Percentiles rank a stretch among this genome's conserved stretches.
Conservation (phyloP, 176 grass and related monocot genomes). For the Calamus simplicifolius region DNA sequence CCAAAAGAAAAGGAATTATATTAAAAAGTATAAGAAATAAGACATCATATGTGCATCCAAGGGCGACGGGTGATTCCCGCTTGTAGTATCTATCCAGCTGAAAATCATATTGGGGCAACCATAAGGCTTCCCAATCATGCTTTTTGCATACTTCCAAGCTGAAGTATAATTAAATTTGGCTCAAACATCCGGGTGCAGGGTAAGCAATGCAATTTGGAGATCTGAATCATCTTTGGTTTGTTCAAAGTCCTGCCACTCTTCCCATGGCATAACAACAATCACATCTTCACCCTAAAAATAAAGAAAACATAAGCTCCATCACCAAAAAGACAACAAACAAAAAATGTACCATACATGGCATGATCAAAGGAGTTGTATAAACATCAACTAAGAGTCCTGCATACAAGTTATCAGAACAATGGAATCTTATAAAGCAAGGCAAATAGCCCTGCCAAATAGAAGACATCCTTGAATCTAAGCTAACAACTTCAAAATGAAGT, state of each 20-base stretch:
- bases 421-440: too few species aligned
- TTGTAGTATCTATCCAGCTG: conserved; percentile 97
- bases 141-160: conserved; percentile 89
- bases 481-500: too few species aligned
- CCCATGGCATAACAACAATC: conserved; percentile 90
- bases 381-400: too few species aligned
- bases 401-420: too few species aligned
- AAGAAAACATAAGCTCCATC: background rate
- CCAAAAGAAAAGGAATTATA: too few species aligned
- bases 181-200: conserved; percentile 60
- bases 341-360: too few species aligned
- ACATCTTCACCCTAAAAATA: conserved; percentile 77
- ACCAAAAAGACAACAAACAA: too few species aligned
- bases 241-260: conserved; percentile 14
- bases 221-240: conserved; percentile 72
- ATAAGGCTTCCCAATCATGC: conserved; percentile 72
- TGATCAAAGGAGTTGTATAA: too few species aligned
- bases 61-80: conserved; percentile 73
- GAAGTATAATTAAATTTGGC: conserved; percentile 91
- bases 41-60: conserved; percentile 95
- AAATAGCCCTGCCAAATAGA: too few species aligned
- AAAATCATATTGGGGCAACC: conserved; percentile 98
- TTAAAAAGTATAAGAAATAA: background rate
- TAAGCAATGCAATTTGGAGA: conserved; percentile 84
- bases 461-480: too few species aligned